phyloP scores from a whole-genome alignment of 2,329 filamentous ascomycete genomes.

The Fusarium proliferatum region DNA sequence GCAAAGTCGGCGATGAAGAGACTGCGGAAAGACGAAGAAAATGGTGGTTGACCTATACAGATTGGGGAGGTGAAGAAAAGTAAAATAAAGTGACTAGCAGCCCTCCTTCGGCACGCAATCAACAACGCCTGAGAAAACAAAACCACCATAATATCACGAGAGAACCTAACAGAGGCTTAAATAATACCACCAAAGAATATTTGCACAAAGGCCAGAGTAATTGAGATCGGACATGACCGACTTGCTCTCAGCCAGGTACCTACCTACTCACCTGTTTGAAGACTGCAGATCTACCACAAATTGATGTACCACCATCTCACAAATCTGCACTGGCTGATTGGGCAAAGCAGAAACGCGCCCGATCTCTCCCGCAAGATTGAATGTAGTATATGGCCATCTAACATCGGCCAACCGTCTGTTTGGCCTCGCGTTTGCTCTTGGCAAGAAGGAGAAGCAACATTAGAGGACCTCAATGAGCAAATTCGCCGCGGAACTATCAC shows the following conservation, averaged over 20 bases:
- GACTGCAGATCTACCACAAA: neutral
- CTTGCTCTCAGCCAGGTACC: neutral
- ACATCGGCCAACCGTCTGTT: neutral
- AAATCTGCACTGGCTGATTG: neutral
- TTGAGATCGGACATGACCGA: neutral
- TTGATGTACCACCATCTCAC: neutral
- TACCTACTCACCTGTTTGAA: neutral
- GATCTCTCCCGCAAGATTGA: accelerated
- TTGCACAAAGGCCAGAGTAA: accelerated
- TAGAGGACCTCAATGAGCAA: neutral
- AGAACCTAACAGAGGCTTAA: accelerated
- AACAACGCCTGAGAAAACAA: neutral
- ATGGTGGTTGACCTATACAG: neutral
- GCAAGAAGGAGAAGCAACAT: neutral
- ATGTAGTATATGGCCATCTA: neutral
- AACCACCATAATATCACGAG: neutral
- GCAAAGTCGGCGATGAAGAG: accelerated
- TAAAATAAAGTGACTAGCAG: no score
- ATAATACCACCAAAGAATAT: accelerated
- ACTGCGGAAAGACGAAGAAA: no score
- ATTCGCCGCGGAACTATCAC: accelerated
- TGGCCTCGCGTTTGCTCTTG: neutral
- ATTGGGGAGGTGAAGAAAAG: neutral
- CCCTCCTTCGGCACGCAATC: neutral
- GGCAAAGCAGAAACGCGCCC: accelerated